A percentile compares a stretch with the other conserved stretches of the same genome.
These are phyloP conservation scores for Juncus inflexus DNA, from an alignment of 176 grass and related monocot species.

Conservation along the genomic window DNA sequence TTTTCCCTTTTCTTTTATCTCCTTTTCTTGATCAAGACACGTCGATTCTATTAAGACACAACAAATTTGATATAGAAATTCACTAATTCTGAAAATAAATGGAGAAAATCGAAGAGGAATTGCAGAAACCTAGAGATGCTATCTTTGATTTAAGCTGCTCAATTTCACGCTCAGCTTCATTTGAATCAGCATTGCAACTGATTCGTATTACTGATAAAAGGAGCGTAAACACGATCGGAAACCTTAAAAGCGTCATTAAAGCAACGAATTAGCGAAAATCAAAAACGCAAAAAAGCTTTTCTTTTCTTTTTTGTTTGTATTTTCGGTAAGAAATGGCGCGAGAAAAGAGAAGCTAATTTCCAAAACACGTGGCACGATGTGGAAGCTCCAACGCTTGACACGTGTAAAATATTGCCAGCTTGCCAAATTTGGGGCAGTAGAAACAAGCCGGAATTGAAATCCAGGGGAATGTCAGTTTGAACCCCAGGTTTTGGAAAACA, in stretches of 20 bases:
- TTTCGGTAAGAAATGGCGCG: too few relatives aligned
- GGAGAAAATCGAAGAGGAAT: neutral
- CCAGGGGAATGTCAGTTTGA: too few relatives aligned
- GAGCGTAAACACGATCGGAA: conserved; percentile 3
- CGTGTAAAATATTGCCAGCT: too few relatives aligned
- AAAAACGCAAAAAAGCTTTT: neutral
- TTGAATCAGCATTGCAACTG: conserved; percentile 13
- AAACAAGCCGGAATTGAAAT: too few relatives aligned
- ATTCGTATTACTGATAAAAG: conserved; percentile 15
- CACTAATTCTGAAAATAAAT: conserved; percentile 2
- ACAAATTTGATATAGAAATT: neutral
- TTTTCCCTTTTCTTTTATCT: conserved; percentile 45
- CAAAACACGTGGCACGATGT: neutral
- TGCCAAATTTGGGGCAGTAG: too few relatives aligned
- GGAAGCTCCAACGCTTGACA: neutral
- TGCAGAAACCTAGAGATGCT: conserved; percentile 39
- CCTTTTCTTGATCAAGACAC: conserved; percentile 39
- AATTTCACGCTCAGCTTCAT: conserved; percentile 21
- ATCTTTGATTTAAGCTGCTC: conserved; percentile 49
- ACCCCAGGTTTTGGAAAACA: too few relatives aligned
- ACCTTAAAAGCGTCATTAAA: conserved; percentile 19
- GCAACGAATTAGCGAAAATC: neutral
- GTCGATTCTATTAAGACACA: conserved; percentile 10
- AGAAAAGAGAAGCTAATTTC: neutral
- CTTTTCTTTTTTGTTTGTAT: too few relatives aligned